A percentile compares a stretch with the other conserved stretches of the same genome.
phyloP scores from a whole-genome alignment of 495 filamentous ascomycete genomes.

The Bacidia gigantensis region DNA sequence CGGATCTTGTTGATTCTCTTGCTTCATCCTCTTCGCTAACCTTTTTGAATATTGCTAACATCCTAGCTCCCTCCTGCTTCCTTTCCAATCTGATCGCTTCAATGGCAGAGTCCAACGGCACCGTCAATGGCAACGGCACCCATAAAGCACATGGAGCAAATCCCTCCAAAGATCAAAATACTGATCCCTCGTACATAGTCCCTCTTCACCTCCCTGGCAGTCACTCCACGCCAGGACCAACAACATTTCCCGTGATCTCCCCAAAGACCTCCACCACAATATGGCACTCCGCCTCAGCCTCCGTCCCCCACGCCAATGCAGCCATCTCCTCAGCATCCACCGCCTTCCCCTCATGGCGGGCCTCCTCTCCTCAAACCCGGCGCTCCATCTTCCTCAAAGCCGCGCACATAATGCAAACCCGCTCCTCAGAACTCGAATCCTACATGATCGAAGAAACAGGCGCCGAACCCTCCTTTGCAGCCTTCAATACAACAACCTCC shows the following conservation, averaged over 20 bases:
- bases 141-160: too few relatives aligned
- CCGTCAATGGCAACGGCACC: background rate
- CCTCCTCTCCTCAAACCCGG: constrained; percentile 44
- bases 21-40: too few relatives aligned
- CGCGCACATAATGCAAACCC: constrained; percentile 48
- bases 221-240: constrained; percentile 40
- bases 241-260: constrained; percentile 51
- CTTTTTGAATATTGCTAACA: too few relatives aligned
- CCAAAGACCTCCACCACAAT: constrained; percentile 49
- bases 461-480: constrained; percentile 37
- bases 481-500: constrained; percentile 50
- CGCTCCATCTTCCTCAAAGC: constrained; percentile 60
- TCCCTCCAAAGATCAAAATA: too few relatives aligned
- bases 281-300: constrained; percentile 47
- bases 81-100: too few relatives aligned
- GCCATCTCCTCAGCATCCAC: constrained; percentile 52
- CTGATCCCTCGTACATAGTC: background rate
- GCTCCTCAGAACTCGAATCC: constrained; percentile 46
- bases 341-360: constrained; percentile 60
- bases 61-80: too few relatives aligned
- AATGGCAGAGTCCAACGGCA: background rate
- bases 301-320: constrained; percentile 42
- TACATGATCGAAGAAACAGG: constrained; percentile 62
- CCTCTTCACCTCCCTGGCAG: constrained; percentile 66
- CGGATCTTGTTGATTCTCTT: too few relatives aligned